These are phyloP conservation scores for Amanita molliuscula DNA, from an alignment of 768 basidiomycete genomes.

Conservation along the genomic window DNA sequence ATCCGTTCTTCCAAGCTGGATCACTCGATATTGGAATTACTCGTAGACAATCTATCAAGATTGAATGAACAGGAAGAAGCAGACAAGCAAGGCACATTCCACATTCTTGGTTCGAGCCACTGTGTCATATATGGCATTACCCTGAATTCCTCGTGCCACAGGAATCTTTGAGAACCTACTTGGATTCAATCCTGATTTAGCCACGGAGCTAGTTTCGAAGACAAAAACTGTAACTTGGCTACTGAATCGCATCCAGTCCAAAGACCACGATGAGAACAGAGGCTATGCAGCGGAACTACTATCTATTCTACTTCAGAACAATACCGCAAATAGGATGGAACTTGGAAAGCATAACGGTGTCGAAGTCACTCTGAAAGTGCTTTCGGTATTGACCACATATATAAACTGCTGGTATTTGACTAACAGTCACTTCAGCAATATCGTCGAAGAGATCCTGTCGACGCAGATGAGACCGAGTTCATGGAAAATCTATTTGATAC, in stretches of 20 bases:
- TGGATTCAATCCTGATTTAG: constrained; percentile 72
- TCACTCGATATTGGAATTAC: constrained; percentile 74
- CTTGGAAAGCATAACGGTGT: constrained; percentile 71
- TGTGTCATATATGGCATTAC: background rate
- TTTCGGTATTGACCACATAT: constrained; percentile 53
- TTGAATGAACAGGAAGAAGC: constrained; percentile 89
- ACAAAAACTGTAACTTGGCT: constrained; percentile 77
- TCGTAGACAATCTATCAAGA: constrained; percentile 81
- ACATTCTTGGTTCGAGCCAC: constrained; percentile 59
- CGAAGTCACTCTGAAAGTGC: constrained; percentile 60
- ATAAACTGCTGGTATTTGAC: background rate
- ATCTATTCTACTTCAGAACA: constrained; percentile 81
- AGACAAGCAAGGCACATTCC: constrained; percentile 87
- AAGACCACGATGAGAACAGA: constrained; percentile 80
- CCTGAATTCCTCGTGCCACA: constrained; percentile 14
- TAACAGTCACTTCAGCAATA: constrained; percentile 52
- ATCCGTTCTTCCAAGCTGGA: constrained; percentile 44
- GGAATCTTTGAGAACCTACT: constrained; percentile 92
- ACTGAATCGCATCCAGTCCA: constrained; percentile 60
- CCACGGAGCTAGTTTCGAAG: constrained; percentile 57
- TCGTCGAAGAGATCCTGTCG: constrained; percentile 71
- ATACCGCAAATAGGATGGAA: constrained; percentile 53
- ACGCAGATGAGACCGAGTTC: constrained; percentile 90
- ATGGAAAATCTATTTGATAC: constrained; percentile 96
- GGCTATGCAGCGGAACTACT: constrained; percentile 89